A percentile compares a stretch with the other conserved stretches of the same genome.
These are phyloP conservation scores for Wickerhamiella siamensis DNA, from an alignment of 805 yeast genomes.

Conservation along the genomic window DNA sequence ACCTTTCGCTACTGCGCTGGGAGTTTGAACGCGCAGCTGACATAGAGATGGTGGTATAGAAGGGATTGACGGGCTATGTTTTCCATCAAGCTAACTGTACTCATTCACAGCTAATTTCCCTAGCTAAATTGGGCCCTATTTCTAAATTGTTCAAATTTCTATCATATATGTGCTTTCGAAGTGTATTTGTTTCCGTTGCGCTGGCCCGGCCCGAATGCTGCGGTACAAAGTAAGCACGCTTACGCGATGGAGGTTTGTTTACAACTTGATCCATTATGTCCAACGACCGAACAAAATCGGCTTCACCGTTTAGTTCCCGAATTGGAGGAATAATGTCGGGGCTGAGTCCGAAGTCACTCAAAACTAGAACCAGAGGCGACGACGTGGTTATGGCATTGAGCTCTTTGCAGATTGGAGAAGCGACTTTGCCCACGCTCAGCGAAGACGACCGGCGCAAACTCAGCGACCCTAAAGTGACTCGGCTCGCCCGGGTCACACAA, in stretches of 20 bases:
- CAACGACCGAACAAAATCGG: constrained; percentile 1
- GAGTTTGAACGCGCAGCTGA: too few relatives aligned
- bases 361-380: neutral
- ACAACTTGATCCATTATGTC: constrained; percentile 3
- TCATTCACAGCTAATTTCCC: too few relatives aligned
- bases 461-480: constrained; percentile 58
- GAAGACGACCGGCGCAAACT: constrained; percentile 32
- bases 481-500: constrained; percentile 83
- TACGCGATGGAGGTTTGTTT: constrained; percentile 1
- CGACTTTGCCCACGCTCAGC: constrained; percentile 4
- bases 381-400: neutral
- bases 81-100: too few relatives aligned
- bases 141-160: too few relatives aligned
- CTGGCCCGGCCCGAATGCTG: too few relatives aligned
- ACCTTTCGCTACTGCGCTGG: too few relatives aligned
- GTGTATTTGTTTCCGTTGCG: too few relatives aligned
- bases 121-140: too few relatives aligned
- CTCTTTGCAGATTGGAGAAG: neutral
- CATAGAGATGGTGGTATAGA: too few relatives aligned
- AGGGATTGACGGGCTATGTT: too few relatives aligned
- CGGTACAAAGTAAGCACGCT: too few relatives aligned
- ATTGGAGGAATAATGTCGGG: constrained; percentile 5
- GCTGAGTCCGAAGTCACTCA: constrained; percentile 5
- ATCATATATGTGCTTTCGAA: too few relatives aligned
- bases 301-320: constrained; percentile 3